These are phyloP conservation scores for Ustilaginoidea virens DNA, from an alignment of 2,329 filamentous ascomycete species.

Conservation along the genomic window DNA sequence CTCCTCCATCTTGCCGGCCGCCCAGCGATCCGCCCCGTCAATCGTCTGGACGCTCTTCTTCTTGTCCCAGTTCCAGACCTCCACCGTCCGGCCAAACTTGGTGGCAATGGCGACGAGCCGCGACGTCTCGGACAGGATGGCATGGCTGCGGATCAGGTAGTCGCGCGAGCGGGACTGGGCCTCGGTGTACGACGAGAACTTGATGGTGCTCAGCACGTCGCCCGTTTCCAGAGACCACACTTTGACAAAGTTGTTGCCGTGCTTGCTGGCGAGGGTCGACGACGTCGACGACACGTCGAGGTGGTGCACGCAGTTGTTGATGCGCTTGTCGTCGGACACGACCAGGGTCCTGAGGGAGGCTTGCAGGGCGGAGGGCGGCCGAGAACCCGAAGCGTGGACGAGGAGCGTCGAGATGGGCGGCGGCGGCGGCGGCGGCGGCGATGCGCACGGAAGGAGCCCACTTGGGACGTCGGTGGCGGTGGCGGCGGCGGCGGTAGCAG, in stretches of 20 bases:
- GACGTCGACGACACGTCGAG: constrained; percentile 20
- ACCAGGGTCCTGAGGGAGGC: constrained; percentile 10
- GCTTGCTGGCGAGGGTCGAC: constrained; percentile 19
- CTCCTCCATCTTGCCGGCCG: constrained; percentile 20
- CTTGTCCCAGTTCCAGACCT: constrained; percentile 24
- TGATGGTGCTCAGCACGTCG: constrained; percentile 42
- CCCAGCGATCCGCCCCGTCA: constrained; percentile 22
- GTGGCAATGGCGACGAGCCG: constrained; percentile 22
- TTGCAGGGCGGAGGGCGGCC: constrained; percentile 5
- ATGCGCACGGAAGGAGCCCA: background rate
- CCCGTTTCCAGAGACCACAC: constrained; percentile 78
- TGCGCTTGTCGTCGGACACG: constrained; percentile 13
- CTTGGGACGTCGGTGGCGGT: background rate
- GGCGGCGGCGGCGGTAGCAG: background rate
- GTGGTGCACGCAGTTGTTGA: constrained; percentile 17
- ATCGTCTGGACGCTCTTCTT: constrained; percentile 24
- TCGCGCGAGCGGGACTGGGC: constrained; percentile 22
- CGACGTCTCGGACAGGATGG: constrained; percentile 23
- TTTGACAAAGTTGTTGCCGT: constrained; percentile 61
- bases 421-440: background rate
- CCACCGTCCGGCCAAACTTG: constrained; percentile 22
- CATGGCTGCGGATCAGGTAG: constrained; percentile 26
- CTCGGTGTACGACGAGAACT: constrained; percentile 23
- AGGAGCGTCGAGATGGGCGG: background rate
- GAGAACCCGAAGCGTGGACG: no score